Conservation (phyloP, 176 grass and related monocot species). For the Cenchrus fungigraminus region DNA sequence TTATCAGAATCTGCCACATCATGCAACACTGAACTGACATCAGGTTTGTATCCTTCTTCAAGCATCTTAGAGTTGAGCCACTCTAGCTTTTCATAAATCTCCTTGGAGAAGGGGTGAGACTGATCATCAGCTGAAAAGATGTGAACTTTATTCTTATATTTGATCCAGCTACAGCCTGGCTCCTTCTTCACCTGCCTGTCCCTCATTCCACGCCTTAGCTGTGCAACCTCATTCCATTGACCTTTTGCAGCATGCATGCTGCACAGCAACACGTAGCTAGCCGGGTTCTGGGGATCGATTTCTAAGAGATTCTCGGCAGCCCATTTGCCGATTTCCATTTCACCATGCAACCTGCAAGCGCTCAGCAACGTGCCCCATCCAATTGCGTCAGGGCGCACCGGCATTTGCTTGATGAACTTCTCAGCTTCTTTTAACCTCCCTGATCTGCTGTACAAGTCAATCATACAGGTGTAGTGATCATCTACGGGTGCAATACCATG, state of each 20-base stretch:
- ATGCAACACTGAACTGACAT: constrained; percentile 64
- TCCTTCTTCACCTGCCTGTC: constrained; percentile 74
- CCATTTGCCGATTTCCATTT: constrained; percentile 77
- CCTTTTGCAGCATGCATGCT: constrained; percentile 74
- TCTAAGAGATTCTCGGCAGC: constrained; percentile 71
- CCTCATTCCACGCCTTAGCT: constrained; percentile 67
- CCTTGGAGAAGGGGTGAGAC: constrained; percentile 58
- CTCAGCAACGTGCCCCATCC: constrained; percentile 74
- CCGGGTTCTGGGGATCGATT: constrained; percentile 65
- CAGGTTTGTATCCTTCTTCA: constrained; percentile 72
- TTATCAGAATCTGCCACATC: constrained; percentile 67
- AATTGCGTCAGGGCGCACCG: constrained; percentile 55
- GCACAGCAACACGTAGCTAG: constrained; percentile 67
- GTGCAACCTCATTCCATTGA: constrained; percentile 65
- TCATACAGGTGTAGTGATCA: constrained; percentile 77
- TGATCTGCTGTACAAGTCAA: constrained; percentile 76
- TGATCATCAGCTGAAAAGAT: constrained; percentile 81
- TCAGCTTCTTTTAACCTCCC: constrained; percentile 64
- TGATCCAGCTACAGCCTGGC: constrained; percentile 86
- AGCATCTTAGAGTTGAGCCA: constrained; percentile 60
- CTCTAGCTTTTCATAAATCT: constrained; percentile 63
- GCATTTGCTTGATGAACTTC: constrained; percentile 75
- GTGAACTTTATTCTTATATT: constrained; percentile 78
- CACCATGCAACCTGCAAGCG: constrained; percentile 55
- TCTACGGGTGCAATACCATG: constrained; percentile 57